phyloP scores from a whole-genome alignment of 768 basidiomycete species.

The Bullera alba region DNA sequence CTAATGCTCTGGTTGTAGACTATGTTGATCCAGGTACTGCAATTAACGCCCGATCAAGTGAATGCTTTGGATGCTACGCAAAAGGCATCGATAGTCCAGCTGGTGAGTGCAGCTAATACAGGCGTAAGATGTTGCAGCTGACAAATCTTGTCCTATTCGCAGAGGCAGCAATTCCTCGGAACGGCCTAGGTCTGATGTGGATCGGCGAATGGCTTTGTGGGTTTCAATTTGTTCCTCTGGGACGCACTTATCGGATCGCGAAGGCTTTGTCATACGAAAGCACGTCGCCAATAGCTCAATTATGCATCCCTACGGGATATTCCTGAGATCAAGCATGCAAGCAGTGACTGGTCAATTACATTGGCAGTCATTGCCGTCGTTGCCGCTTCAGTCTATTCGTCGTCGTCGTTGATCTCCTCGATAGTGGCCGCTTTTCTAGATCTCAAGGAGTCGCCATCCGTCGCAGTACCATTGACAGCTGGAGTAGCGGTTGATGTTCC shows the following conservation, averaged over 20 bases:
- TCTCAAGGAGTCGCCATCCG: slow-evolving; percentile 3
- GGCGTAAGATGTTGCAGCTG: neutral
- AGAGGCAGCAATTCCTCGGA: slow-evolving; percentile 41
- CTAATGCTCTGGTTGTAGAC: slow-evolving; percentile 48
- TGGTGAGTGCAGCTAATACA: slow-evolving; percentile 54
- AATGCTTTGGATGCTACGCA: slow-evolving; percentile 70
- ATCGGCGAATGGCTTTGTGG: too few species aligned
- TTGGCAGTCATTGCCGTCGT: too few species aligned
- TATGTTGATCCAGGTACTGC: slow-evolving; percentile 80
- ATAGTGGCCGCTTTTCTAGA: slow-evolving; percentile 48
- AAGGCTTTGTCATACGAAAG: too few species aligned
- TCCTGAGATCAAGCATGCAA: too few species aligned
- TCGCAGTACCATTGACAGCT: neutral
- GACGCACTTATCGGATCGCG: too few species aligned
- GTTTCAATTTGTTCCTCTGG: neutral
- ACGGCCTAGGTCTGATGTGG: slow-evolving; percentile 7
- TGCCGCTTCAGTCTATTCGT: too few species aligned
- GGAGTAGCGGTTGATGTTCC: neutral
- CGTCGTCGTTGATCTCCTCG: slow-evolving; percentile 52
- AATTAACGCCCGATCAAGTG: slow-evolving; percentile 74
- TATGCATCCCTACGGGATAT: too few species aligned
- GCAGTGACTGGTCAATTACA: too few species aligned
- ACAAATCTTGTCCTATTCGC: neutral
- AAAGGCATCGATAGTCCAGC: slow-evolving; percentile 67
- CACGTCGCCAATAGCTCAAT: too few species aligned